A percentile compares a stretch with the other conserved stretches of the same genome.
These are phyloP conservation scores for Arthroderma sp. DNA, from an alignment of 2,329 filamentous ascomycete genomes.

Conservation along the genomic window DNA sequence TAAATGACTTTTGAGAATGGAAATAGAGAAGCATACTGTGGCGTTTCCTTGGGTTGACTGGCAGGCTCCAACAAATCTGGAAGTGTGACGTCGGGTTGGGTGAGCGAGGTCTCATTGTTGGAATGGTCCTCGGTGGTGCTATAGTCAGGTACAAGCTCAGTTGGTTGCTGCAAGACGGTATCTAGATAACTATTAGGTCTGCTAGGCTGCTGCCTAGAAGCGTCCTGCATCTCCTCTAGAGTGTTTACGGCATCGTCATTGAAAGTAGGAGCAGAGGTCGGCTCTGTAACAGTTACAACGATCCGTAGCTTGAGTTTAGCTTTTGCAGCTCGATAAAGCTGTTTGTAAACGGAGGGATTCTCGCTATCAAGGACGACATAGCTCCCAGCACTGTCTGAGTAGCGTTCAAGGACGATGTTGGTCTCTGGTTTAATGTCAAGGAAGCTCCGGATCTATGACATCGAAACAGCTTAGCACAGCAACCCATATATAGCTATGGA, in stretches of 20 bases:
- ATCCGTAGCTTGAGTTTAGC: conserved; percentile 96
- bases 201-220: background rate
- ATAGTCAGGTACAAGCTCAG: background rate
- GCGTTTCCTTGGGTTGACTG: background rate
- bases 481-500: background rate
- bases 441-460: conserved; percentile 51
- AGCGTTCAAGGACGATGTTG: conserved; percentile 68
- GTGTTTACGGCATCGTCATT: background rate
- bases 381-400: conserved; percentile 76
- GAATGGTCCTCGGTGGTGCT: conserved; percentile 9
- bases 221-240: background rate
- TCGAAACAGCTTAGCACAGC: background rate
- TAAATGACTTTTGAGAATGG: conserved; percentile 46
- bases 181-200: conserved; percentile 26
- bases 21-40: conserved; percentile 14
- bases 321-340: conserved; percentile 90
- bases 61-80: background rate
- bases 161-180: conserved; percentile 23
- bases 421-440: conserved; percentile 52
- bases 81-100: background rate
- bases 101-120: background rate
- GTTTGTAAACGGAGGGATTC: conserved; percentile 82
- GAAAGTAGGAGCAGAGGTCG: no score
- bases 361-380: conserved; percentile 67
- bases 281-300: conserved; percentile 41